A percentile compares a stretch with the other conserved stretches of the same genome.
Evolutionary conservation across 306 rosid genomes (phyloP).

Genomic region (Crotalaria pallida): DNA sequence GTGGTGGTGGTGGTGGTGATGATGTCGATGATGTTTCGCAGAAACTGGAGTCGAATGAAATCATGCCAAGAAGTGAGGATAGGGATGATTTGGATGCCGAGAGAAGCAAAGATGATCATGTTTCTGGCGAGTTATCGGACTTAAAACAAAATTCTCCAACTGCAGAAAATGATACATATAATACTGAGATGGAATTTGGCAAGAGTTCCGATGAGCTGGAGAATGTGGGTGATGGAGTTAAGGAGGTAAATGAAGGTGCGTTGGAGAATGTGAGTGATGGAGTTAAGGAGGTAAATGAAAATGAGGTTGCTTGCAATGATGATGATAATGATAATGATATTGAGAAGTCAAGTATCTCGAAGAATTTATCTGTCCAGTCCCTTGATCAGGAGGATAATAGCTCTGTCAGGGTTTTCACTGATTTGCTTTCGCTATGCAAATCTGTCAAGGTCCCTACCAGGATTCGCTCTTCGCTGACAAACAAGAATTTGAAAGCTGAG

Average conservation of each 20-base stretch:
- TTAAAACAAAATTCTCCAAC: slow-evolving; percentile 36
- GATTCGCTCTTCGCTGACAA: slow-evolving; percentile 56
- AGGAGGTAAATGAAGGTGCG: too few relatives aligned
- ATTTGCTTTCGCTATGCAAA: slow-evolving; percentile 59
- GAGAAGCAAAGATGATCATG: slow-evolving; percentile 25
- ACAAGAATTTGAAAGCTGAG: slow-evolving; percentile 47
- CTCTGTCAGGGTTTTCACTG: slow-evolving; percentile 34
- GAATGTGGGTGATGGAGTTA: slow-evolving; percentile 26
- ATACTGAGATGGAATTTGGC: slow-evolving; percentile 22
- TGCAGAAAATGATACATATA: slow-evolving; percentile 31
- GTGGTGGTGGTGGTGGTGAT: slow-evolving; percentile 15
- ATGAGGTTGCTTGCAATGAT: slow-evolving; percentile 30
- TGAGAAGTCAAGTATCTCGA: slow-evolving; percentile 39
- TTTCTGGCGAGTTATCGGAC: slow-evolving; percentile 35
- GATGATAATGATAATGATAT: slow-evolving; percentile 33
- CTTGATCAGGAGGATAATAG: slow-evolving; percentile 35
- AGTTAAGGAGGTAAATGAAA: slow-evolving; percentile 27
- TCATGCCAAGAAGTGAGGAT: slow-evolving; percentile 32
- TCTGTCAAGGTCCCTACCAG: slow-evolving; percentile 80
- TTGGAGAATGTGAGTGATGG: slow-evolving; percentile 29
- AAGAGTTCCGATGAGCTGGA: slow-evolving; percentile 34
- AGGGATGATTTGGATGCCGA: slow-evolving; percentile 39
- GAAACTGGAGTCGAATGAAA: slow-evolving; percentile 28
- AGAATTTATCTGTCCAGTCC: slow-evolving; percentile 35
- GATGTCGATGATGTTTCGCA: slow-evolving; percentile 26